Percentiles rank a stretch among this genome's conserved stretches.
Evolutionary conservation across 176 grass and related monocot species (phyloP).

Genomic region (Tillandsia leiboldiana): DNA sequence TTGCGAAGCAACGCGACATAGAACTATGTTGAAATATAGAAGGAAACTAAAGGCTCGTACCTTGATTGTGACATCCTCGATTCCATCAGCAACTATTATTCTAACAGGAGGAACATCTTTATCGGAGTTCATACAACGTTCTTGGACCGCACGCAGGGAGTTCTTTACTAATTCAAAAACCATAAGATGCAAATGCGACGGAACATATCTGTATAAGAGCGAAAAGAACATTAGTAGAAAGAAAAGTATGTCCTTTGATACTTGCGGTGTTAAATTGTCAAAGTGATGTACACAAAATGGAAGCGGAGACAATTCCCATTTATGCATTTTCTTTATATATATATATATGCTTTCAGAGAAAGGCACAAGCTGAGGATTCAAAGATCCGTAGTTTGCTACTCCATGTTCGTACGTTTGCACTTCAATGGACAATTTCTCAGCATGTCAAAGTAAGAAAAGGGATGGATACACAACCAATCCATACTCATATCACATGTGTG

Average conservation of each 20-base stretch:
- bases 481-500: too few relatives aligned
- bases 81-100: slow-evolving; percentile 92
- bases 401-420: too few relatives aligned
- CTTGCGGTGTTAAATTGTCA: too few relatives aligned
- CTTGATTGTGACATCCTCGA: slow-evolving; percentile 96
- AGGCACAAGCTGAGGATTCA: too few relatives aligned
- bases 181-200: slow-evolving; percentile 88
- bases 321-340: too few relatives aligned
- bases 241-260: background rate
- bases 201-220: slow-evolving; percentile 54
- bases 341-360: too few relatives aligned
- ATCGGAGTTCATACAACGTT: slow-evolving; percentile 74
- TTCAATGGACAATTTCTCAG: too few relatives aligned
- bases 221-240: slow-evolving; percentile 8
- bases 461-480: too few relatives aligned
- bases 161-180: slow-evolving; percentile 94
- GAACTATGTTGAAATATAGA: background rate
- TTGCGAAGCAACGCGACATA: background rate
- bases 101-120: slow-evolving; percentile 64
- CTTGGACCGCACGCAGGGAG: slow-evolving; percentile 93
- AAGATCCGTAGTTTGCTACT: too few relatives aligned
- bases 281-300: too few relatives aligned
- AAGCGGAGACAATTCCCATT: too few relatives aligned
- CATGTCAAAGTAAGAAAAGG: too few relatives aligned
- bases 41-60: slow-evolving; percentile 27